These are phyloP conservation scores for Tricholomella constricta DNA, from an alignment of 768 basidiomycete species.

Conservation along the genomic window DNA sequence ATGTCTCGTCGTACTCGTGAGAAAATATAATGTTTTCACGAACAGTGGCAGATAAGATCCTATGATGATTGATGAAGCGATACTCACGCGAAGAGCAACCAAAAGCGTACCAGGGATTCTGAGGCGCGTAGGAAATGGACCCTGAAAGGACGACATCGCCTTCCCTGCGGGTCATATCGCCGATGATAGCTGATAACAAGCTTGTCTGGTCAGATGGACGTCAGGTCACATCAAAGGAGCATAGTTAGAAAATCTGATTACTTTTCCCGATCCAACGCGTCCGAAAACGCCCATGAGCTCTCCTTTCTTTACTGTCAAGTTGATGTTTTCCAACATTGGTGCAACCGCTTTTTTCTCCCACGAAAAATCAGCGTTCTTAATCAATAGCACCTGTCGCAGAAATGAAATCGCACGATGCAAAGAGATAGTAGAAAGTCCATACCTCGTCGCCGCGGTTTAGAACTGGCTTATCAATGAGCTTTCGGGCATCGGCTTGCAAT, in stretches of 20 bases:
- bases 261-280: slow-evolving; percentile 91
- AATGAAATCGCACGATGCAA: neutral
- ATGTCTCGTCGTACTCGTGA: slow-evolving; percentile 82
- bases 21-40: slow-evolving; percentile 93
- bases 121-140: slow-evolving; percentile 79
- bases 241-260: slow-evolving; percentile 19
- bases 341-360: slow-evolving; percentile 64
- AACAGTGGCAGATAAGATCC: slow-evolving; percentile 85
- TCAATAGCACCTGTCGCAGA: slow-evolving; percentile 54
- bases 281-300: slow-evolving; percentile 86
- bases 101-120: slow-evolving; percentile 76
- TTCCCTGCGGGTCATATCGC: slow-evolving; percentile 79
- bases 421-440: neutral
- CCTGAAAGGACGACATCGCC: slow-evolving; percentile 74
- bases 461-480: slow-evolving; percentile 42
- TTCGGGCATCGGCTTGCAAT: slow-evolving; percentile 77
- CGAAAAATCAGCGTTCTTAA: slow-evolving; percentile 76
- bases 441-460: slow-evolving; percentile 65
- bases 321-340: slow-evolving; percentile 77
- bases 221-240: neutral
- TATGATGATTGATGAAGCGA: slow-evolving; percentile 22
- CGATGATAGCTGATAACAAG: slow-evolving; percentile 77
- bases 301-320: slow-evolving; percentile 75
- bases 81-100: too few species aligned
- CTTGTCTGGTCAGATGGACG: slow-evolving; percentile 52